These are phyloP conservation scores for Ceratocystis harringtonii DNA, from an alignment of 2,329 filamentous ascomycete species.

Conservation along the genomic window DNA sequence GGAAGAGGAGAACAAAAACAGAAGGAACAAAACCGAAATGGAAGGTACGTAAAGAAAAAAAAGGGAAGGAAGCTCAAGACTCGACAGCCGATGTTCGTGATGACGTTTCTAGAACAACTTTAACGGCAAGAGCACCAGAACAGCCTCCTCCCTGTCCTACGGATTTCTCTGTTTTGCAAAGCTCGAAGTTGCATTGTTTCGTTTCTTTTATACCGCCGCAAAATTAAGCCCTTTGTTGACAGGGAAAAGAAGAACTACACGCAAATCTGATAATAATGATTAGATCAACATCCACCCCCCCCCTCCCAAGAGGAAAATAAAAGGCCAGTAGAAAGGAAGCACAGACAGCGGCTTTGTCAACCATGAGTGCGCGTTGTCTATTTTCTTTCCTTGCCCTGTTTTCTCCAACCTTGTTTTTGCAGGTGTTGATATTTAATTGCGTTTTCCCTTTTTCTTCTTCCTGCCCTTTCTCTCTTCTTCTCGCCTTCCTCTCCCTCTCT, in stretches of 20 bases:
- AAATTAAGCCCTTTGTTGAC: not conserved
- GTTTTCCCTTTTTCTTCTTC: not conserved
- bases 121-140: no score
- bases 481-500: not conserved
- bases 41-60: not conserved
- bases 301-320: not conserved
- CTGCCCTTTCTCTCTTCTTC: not conserved
- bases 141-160: no score
- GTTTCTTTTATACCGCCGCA: no score
- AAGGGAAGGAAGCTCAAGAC: not conserved
- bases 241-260: not conserved
- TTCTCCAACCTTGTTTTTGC: not conserved
- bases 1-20: not conserved
- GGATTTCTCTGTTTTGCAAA: no score
- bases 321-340: not conserved
- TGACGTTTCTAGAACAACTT: no score
- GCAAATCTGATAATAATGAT: constrained; percentile 2
- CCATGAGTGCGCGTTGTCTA: not conserved
- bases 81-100: no score
- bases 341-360: constrained; percentile 2
- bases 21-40: not conserved
- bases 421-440: not conserved
- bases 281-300: not conserved
- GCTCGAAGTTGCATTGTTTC: no score
- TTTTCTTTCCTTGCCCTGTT: not conserved